phyloP scores from a whole-genome alignment of 345 rosid genomes.

The Capsella bursapastoris region DNA sequence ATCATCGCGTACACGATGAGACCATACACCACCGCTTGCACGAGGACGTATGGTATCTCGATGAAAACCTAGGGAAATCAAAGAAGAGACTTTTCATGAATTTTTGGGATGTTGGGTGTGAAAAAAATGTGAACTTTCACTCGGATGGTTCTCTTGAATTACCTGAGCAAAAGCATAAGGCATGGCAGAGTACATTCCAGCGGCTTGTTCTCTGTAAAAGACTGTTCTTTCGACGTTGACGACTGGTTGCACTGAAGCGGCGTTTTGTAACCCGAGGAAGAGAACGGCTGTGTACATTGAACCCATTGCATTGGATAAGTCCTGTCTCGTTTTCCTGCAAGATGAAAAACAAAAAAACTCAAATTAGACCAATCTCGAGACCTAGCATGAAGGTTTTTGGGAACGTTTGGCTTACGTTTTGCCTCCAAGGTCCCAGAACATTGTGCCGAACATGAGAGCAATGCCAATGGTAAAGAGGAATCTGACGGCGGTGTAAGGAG shows the following conservation, averaged over 20 bases:
- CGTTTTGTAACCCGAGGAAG: slow-evolving; percentile 72
- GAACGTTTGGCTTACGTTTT: slow-evolving; percentile 51
- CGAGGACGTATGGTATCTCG: slow-evolving; percentile 63
- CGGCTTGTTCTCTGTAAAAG: slow-evolving; percentile 78
- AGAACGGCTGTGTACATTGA: slow-evolving; percentile 76
- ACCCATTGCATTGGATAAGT: slow-evolving; percentile 70
- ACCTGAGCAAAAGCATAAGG: slow-evolving; percentile 74
- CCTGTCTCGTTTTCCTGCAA: slow-evolving; percentile 48
- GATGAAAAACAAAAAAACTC: too few relatives aligned
- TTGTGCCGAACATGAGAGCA: slow-evolving; percentile 65
- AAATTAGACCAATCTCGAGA: neutral
- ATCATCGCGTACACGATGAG: slow-evolving; percentile 66
- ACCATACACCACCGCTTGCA: slow-evolving; percentile 57
- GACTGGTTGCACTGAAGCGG: slow-evolving; percentile 64
- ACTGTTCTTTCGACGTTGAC: slow-evolving; percentile 75
- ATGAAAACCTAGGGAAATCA: slow-evolving; percentile 47
- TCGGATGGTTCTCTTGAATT: neutral
- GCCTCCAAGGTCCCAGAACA: slow-evolving; percentile 77
- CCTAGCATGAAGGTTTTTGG: too few relatives aligned
- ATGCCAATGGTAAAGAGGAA: slow-evolving; percentile 62
- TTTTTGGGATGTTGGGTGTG: neutral
- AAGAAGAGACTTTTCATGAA: neutral
- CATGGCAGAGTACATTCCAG: slow-evolving; percentile 83
- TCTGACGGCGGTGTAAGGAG: slow-evolving; percentile 69
- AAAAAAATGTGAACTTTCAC: neutral